Percentiles rank a stretch among this genome's conserved stretches.
Conservation (phyloP, 495 filamentous ascomycete species). For the Penicillium coprophilum region DNA sequence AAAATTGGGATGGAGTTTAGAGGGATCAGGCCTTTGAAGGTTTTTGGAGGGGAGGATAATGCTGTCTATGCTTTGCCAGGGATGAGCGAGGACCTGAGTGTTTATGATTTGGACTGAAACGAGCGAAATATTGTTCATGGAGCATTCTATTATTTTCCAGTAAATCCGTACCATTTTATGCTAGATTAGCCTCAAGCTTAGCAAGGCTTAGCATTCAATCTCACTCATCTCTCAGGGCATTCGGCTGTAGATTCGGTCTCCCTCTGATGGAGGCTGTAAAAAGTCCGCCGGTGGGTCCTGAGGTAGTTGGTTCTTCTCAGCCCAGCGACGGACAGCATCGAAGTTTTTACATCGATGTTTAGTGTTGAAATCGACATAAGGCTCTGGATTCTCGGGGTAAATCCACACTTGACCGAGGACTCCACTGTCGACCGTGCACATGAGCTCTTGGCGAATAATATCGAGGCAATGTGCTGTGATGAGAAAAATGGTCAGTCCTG, state of each 20-base stretch:
- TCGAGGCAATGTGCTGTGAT: conserved; percentile 53
- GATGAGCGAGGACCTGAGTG: conserved; percentile 30
- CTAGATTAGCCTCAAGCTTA: no score
- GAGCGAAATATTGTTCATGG: not conserved
- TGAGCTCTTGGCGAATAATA: conserved; percentile 54
- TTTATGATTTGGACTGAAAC: conserved; percentile 20
- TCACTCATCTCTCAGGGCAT: conserved; percentile 31
- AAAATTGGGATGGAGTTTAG: conserved; percentile 34
- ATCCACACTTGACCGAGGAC: conserved; percentile 56
- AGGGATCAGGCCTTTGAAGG: conserved; percentile 25
- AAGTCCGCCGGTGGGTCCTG: conserved; percentile 40
- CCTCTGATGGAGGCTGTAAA: conserved; percentile 38
- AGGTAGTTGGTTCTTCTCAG: conserved; percentile 47
- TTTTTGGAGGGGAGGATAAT: conserved; percentile 27
- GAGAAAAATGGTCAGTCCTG: not conserved
- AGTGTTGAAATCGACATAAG: conserved; percentile 57
- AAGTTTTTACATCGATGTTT: conserved; percentile 56
- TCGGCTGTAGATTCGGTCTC: conserved; percentile 37
- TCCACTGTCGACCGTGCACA: conserved; percentile 55
- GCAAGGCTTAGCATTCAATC: not conserved
- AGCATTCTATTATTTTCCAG: not conserved
- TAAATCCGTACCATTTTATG: not conserved
- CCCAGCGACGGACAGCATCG: conserved; percentile 52
- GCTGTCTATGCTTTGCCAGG: conserved; percentile 29
- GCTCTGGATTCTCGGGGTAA: conserved; percentile 38